Conservation (phyloP, 2,329 filamentous ascomycete genomes). For the Raffaelea ambrosiae region DNA sequence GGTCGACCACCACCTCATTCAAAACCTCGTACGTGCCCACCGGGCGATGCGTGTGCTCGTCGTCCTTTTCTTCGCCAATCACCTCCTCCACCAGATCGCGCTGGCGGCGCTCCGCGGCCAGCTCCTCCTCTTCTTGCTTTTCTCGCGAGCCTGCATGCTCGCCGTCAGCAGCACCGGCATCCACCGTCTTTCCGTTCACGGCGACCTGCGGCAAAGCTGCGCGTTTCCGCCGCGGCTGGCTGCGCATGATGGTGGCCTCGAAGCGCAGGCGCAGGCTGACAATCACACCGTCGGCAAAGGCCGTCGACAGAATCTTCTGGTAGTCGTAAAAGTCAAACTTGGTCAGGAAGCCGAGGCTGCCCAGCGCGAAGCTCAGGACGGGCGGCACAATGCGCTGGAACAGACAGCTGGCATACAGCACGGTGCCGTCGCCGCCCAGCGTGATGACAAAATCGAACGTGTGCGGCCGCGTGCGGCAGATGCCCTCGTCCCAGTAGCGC, state of each 20-base stretch:
- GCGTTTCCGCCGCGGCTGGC: slow-evolving; percentile 36
- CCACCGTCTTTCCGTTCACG: slow-evolving; percentile 5
- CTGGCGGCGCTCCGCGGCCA: slow-evolving; percentile 26
- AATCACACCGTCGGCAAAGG: slow-evolving; percentile 76
- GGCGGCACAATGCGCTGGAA: slow-evolving; percentile 94
- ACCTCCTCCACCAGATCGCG: slow-evolving; percentile 79
- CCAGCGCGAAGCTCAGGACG: slow-evolving; percentile 82
- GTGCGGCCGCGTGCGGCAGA: slow-evolving; percentile 71
- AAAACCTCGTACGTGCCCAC: slow-evolving; percentile 83
- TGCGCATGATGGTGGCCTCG: slow-evolving; percentile 89
- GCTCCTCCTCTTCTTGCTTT: not conserved
- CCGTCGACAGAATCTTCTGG: slow-evolving; percentile 56
- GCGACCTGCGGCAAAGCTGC: slow-evolving; percentile 8
- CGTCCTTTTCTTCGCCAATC: slow-evolving; percentile 75
- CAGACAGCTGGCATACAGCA: slow-evolving; percentile 91
- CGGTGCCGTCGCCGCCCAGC: slow-evolving; percentile 90
- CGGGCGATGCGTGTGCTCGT: slow-evolving; percentile 75
- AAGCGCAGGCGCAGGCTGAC: slow-evolving; percentile 84
- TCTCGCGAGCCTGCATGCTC: not conserved
- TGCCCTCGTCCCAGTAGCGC: slow-evolving; percentile 73
- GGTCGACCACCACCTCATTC: slow-evolving; percentile 94
- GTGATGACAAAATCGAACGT: slow-evolving; percentile 92
- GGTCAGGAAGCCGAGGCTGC: slow-evolving; percentile 88
- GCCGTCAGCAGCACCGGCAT: slow-evolving; percentile 10
- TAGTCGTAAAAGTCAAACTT: slow-evolving; percentile 88